Evolutionary conservation across 768 basidiomycete species (phyloP), one percentile per base, ranked within the genome.

Genomic region (Lactarius sp.): DNA sequence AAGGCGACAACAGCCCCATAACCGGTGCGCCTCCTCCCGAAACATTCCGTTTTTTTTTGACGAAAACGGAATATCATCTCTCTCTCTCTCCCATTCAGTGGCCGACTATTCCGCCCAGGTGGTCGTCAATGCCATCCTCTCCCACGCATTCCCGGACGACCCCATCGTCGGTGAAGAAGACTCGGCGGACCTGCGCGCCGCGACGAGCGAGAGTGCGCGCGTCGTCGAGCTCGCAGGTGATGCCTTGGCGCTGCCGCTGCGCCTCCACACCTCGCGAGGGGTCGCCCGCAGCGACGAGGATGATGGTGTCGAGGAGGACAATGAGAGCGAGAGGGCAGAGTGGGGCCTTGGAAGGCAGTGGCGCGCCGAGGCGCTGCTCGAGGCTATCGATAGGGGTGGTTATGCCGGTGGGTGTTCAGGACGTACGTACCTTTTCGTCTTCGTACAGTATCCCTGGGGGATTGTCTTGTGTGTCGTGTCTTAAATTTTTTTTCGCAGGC

Each of bases 121-220:
- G 0, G 84, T 98, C 47, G 86, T 99, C 69, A 89, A 88, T 63
- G 80, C 87, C 8, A 88, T 98, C 71, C 82, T 99, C 41, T 72
- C 75, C 16, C 77, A 78, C 12, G 85, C 87, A 0, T 98, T 97
- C 75, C 96, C 95, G 0, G 69, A 79, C 0, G 94, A 98, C 75
- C 83, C 83, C 9, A 92, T 98, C 71, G 87, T 98, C 46, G 97
- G 95, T 36, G 97, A 99, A 74, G 96, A 99, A 75, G 93, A 97
- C 73, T 87, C 96, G 0, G 78, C 83, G 0, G 91, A 93, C 58
- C 75, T 98, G 20, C 83, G 89, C 7, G 73, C 70, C 16, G n/a
- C 47, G n/a, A 54, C 42, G 16, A 34, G 14, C 4, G 52, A 37
- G 2, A 81, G 80, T 2, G 77, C 83, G 31, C 83, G 90, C 49